Evolutionary conservation across 78 protist species (phyloP).

Genomic region (Diacronema lutheri): DNA sequence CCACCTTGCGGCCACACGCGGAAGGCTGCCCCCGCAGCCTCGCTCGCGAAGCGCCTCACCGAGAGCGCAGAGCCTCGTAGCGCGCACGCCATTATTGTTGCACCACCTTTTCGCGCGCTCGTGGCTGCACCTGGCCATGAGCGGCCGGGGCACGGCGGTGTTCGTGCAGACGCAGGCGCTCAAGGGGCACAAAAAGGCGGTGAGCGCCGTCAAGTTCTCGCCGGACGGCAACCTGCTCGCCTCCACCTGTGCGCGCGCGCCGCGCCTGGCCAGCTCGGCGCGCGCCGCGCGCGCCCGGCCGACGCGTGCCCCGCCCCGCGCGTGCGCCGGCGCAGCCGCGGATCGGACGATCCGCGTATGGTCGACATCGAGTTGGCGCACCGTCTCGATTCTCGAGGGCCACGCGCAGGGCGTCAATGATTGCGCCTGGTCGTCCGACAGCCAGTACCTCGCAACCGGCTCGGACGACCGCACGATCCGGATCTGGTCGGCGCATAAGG

Average conservation of each 20-base stretch:
- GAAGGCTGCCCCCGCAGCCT: no score
- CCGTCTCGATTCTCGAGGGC: conserved; percentile 35
- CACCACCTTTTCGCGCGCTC: no score
- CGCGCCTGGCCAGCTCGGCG: no score
- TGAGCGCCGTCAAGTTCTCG: conserved; percentile 82
- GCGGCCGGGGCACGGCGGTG: no score
- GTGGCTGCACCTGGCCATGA: no score
- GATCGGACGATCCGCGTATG: conserved; percentile 52
- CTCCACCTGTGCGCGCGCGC: conserved; percentile 62
- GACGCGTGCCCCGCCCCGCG: not conserved
- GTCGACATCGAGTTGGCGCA: not conserved
- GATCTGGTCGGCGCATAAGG: conserved; percentile 63
- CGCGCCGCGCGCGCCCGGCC: no score
- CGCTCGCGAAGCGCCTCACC: no score
- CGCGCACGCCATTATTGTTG: no score
- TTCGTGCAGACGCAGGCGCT: not conserved
- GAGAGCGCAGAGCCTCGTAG: no score
- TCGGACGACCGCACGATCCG: conserved; percentile 76
- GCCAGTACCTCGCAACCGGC: conserved; percentile 65
- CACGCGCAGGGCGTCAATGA: conserved; percentile 74
- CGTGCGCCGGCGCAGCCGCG: conserved; percentile 50
- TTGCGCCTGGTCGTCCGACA: conserved; percentile 65
- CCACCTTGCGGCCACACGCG: no score
- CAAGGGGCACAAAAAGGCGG: conserved; percentile 70
- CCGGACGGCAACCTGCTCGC: conserved; percentile 83